Conservation (phyloP, 805 yeast genomes). For the Tetrapisispora iriomotensis region DNA sequence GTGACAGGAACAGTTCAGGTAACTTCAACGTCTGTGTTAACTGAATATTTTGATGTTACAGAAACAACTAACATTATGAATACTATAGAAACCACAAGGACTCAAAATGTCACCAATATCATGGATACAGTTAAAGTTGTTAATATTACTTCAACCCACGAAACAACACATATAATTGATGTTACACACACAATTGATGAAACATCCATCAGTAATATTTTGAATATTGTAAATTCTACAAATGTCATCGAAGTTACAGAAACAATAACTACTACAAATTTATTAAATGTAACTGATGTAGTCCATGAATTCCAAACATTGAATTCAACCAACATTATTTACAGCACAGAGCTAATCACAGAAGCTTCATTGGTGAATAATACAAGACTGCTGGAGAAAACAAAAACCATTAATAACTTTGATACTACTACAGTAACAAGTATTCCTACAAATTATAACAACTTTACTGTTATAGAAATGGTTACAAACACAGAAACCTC, state of each 20-base stretch:
- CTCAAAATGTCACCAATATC: background rate
- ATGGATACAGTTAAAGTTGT: background rate
- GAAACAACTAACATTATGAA: background rate
- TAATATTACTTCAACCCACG: background rate
- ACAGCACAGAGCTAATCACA: too few species aligned
- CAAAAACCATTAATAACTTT: too few species aligned
- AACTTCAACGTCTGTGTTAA: background rate
- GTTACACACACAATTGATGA: background rate
- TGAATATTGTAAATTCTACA: background rate
- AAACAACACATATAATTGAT: background rate
- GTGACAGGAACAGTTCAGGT: background rate
- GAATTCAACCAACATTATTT: background rate
- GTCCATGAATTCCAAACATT: too few species aligned
- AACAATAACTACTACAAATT: background rate
- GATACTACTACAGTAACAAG: too few species aligned
- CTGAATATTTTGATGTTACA: background rate
- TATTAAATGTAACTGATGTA: background rate
- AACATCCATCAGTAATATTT: background rate
- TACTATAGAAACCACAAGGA: background rate
- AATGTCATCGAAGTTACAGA: background rate
- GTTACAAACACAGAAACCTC: too few species aligned
- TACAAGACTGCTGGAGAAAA: too few species aligned
- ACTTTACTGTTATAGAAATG: too few species aligned
- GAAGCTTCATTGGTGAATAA: too few species aligned
- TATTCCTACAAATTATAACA: too few species aligned